Conservation (phyloP, 371 early-diverging fungal species). For the Haplosporangium sp. region DNA sequence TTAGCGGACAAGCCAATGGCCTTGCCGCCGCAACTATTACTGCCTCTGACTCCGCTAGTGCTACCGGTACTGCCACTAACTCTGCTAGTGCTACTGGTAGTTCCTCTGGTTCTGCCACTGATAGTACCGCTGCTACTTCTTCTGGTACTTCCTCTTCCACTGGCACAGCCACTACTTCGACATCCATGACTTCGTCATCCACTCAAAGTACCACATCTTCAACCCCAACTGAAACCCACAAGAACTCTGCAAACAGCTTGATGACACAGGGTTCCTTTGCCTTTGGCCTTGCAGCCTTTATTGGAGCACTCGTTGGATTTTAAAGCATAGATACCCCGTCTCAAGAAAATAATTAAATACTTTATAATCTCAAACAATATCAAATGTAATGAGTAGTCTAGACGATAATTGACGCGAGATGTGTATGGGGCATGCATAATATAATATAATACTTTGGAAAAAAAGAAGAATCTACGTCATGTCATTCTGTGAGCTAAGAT, state of each 20-base stretch:
- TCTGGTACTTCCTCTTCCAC: not conserved
- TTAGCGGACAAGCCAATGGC: not conserved
- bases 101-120: not conserved
- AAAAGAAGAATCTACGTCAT: too few species aligned
- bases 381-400: too few species aligned
- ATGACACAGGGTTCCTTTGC: constrained; percentile 7
- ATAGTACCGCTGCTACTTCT: not conserved
- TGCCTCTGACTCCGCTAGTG: not conserved
- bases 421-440: too few species aligned
- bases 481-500: too few species aligned
- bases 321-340: not conserved
- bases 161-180: not conserved
- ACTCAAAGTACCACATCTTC: not conserved
- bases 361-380: not conserved
- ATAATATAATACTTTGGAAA: too few species aligned
- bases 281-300: constrained; percentile 7
- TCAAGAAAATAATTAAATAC: not conserved
- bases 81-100: not conserved
- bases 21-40: not conserved
- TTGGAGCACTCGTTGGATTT: constrained; percentile 17
- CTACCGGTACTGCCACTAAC: not conserved
- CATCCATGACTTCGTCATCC: not conserved
- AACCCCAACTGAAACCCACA: not conserved
- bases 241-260: not conserved
- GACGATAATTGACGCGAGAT: too few species aligned